Evolutionary conservation across 805 yeast genomes (phyloP).

Genomic region (Candida xiaguanensis): DNA sequence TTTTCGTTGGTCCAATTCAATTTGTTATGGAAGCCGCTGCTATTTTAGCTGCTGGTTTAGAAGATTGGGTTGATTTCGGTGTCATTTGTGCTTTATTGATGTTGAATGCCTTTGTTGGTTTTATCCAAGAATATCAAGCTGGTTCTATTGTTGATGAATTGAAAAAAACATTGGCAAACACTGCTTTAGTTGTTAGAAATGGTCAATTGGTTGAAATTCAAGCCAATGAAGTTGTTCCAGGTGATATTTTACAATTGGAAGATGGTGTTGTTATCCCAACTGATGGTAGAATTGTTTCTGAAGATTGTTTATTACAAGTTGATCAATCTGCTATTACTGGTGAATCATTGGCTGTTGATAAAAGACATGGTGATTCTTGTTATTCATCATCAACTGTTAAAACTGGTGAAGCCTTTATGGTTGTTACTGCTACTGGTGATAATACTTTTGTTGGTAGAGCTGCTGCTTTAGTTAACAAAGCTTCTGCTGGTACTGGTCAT

Average conservation of each 20-base stretch:
- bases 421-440: conserved; percentile 94
- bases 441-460: conserved; percentile 96
- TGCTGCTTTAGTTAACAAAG: conserved; percentile 93
- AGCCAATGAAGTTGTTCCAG: conserved; percentile 88
- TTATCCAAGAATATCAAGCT: conserved; percentile 96
- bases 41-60: conserved; percentile 89
- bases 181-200: conserved; percentile 82
- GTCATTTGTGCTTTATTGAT: conserved; percentile 84
- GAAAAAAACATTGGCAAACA: conserved; percentile 90
- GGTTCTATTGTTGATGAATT: conserved; percentile 96
- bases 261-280: conserved; percentile 93
- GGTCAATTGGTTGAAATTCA: conserved; percentile 72
- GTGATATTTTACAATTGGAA: conserved; percentile 89
- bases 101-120: conserved; percentile 92
- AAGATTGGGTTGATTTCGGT: conserved; percentile 99
- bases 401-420: conserved; percentile 93
- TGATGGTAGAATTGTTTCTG: conserved; percentile 86
- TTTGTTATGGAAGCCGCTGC: conserved; percentile 98
- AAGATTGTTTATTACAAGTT: conserved; percentile 81
- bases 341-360: conserved; percentile 94
- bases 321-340: conserved; percentile 98
- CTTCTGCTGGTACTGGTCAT: conserved; percentile 91
- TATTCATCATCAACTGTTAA: conserved; percentile 93
- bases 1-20: conserved; percentile 93
- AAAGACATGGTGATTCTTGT: conserved; percentile 79